Conservation (phyloP, 2,329 filamentous ascomycete genomes). For the Fusarium sororula region DNA sequence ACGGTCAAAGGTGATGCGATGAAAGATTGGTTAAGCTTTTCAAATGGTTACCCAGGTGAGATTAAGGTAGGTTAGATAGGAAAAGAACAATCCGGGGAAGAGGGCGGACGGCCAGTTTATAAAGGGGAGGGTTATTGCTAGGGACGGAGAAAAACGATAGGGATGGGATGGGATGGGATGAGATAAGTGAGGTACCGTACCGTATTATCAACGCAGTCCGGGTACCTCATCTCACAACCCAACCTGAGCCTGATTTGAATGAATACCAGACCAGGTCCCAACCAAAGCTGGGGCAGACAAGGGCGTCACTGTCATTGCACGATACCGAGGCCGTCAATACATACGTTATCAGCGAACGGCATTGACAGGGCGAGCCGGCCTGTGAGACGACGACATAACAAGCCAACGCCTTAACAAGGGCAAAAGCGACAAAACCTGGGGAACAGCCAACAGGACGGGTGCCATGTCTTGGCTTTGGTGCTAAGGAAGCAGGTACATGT, state of each 20-base stretch:
- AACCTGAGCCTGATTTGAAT: conserved; percentile 14
- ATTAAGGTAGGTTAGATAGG: background rate
- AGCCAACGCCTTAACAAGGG: background rate
- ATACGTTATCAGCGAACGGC: conserved; percentile 6
- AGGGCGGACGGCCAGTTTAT: conserved; percentile 13
- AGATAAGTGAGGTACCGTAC: conserved; percentile 27
- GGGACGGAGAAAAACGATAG: background rate
- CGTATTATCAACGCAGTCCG: background rate
- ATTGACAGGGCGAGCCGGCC: conserved; percentile 34
- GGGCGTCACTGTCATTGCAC: conserved; percentile 21
- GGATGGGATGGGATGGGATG: conserved; percentile 8
- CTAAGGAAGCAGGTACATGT: conserved; percentile 36
- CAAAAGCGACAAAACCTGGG: conserved; percentile 40
- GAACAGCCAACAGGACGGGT: conserved; percentile 38
- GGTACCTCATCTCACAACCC: conserved; percentile 26
- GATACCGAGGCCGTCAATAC: conserved; percentile 18
- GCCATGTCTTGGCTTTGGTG: conserved; percentile 36
- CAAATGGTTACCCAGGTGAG: background rate
- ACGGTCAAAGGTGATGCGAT: background rate
- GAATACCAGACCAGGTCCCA: conserved; percentile 14
- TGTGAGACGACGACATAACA: conserved; percentile 30
- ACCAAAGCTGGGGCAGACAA: conserved; percentile 33
- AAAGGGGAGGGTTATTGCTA: conserved; percentile 18
- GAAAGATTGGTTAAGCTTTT: background rate
- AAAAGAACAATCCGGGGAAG: conserved; percentile 15